Evolutionary conservation across 2,329 filamentous ascomycete genomes (phyloP).

Genomic region (Didymella segeticola): DNA sequence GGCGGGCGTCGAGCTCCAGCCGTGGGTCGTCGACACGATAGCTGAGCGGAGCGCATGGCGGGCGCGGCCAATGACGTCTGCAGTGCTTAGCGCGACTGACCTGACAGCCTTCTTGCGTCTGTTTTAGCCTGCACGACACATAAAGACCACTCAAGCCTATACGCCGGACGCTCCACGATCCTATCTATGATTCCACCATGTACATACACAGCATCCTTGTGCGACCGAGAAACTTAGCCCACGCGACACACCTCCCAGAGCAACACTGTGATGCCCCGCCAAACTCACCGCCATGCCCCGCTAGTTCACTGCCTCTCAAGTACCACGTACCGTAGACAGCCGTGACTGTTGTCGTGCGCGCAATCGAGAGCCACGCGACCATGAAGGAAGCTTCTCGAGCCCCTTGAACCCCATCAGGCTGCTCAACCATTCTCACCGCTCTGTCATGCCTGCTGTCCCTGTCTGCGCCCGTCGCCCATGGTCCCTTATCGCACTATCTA

Average conservation of each 20-base stretch:
- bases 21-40: conserved; percentile 6
- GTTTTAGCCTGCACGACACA: conserved; percentile 6
- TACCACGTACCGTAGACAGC: background rate
- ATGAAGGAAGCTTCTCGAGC: background rate
- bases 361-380: background rate
- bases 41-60: background rate
- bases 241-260: conserved; percentile 15
- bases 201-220: too few relatives aligned
- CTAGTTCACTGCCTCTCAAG: conserved; percentile 27
- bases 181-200: too few relatives aligned
- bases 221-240: too few relatives aligned
- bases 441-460: conserved; percentile 1
- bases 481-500: conserved; percentile 41
- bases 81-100: conserved; percentile 3
- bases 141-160: background rate
- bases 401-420: background rate
- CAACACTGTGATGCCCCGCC: conserved; percentile 26
- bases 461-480: conserved; percentile 10
- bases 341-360: background rate
- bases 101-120: background rate
- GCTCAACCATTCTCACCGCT: conserved; percentile 8
- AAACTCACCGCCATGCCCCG: conserved; percentile 16
- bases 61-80: conserved; percentile 12
- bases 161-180: too few relatives aligned
- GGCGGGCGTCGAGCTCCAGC: background rate